Evolutionary conservation across 2,329 filamentous ascomycete genomes (phyloP).

Genomic region (Arthrobotrys musiformis): DNA sequence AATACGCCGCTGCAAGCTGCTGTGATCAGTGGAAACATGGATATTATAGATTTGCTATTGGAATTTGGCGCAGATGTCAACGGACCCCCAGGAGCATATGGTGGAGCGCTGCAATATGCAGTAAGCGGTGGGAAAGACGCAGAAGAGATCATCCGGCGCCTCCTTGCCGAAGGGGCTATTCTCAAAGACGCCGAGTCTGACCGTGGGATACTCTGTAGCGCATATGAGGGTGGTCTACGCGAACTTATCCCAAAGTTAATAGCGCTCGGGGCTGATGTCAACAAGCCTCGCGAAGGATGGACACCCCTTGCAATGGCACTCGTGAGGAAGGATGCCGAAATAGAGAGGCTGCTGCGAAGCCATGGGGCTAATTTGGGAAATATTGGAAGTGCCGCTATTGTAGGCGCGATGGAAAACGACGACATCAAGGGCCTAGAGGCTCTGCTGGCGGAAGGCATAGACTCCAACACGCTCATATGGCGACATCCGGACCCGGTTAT

Average conservation of each 20-base stretch:
- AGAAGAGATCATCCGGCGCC: not conserved
- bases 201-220: conserved; percentile 7
- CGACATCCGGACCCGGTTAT: not conserved
- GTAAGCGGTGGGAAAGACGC: not conserved
- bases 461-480: conserved; percentile 5
- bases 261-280: conserved; percentile 29
- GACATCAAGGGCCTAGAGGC: not conserved
- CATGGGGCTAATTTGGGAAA: conserved; percentile 8
- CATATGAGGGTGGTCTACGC: not conserved
- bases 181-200: not conserved
- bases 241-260: conserved; percentile 18
- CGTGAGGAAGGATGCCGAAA: not conserved
- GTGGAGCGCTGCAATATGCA: conserved; percentile 20
- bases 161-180: not conserved
- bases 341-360: not conserved
- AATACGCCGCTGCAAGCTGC: conserved; percentile 28
- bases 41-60: conserved; percentile 1
- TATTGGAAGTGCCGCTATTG: not conserved
- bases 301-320: conserved; percentile 33
- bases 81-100: not conserved
- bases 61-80: conserved; percentile 20
- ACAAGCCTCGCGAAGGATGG: not conserved
- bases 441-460: conserved; percentile 12
- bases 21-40: conserved; percentile 1
- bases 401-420: not conserved